Evolutionary conservation across 345 rosid species (phyloP).

Genomic region (Brassica juncea): DNA sequence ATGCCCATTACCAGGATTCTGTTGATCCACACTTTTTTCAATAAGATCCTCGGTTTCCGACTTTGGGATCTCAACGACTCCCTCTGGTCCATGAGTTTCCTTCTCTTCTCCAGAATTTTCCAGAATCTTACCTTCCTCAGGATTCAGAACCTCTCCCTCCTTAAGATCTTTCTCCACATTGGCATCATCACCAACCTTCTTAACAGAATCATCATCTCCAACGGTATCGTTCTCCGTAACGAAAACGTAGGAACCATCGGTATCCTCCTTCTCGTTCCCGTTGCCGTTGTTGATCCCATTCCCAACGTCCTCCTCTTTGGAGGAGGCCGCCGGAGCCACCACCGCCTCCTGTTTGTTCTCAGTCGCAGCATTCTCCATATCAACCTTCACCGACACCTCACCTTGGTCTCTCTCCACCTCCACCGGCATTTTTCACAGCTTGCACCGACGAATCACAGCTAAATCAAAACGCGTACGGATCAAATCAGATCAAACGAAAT

Average conservation of each 20-base stretch:
- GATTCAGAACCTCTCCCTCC: constrained; percentile 15
- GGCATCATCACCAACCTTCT: constrained; percentile 4
- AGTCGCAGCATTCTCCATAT: constrained; percentile 35
- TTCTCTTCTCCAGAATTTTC: constrained; percentile 15
- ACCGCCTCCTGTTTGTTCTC: constrained; percentile 33
- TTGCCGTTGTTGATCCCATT: constrained; percentile 40
- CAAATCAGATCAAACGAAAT: constrained; percentile 36
- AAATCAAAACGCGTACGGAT: constrained; percentile 3
- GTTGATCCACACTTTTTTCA: constrained; percentile 6
- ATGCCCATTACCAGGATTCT: constrained; percentile 26
- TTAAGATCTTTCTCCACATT: constrained; percentile 26
- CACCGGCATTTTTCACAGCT: constrained; percentile 50
- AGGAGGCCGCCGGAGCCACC: constrained; percentile 17
- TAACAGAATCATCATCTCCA: constrained; percentile 39
- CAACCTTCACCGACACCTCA: constrained; percentile 43
- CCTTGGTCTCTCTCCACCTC: constrained; percentile 50
- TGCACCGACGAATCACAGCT: constrained; percentile 36
- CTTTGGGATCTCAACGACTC: constrained; percentile 22
- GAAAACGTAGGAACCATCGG: constrained; percentile 47
- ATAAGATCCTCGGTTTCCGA: constrained; percentile 17
- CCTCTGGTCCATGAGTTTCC: constrained; percentile 13
- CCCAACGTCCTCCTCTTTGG: constrained; percentile 48
- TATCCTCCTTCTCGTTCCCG: constrained; percentile 44
- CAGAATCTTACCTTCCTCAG: constrained; percentile 25
- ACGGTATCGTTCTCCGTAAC: constrained; percentile 44